Conservation (phyloP, 2,329 filamentous ascomycete genomes). For the Alternaria sp. region DNA sequence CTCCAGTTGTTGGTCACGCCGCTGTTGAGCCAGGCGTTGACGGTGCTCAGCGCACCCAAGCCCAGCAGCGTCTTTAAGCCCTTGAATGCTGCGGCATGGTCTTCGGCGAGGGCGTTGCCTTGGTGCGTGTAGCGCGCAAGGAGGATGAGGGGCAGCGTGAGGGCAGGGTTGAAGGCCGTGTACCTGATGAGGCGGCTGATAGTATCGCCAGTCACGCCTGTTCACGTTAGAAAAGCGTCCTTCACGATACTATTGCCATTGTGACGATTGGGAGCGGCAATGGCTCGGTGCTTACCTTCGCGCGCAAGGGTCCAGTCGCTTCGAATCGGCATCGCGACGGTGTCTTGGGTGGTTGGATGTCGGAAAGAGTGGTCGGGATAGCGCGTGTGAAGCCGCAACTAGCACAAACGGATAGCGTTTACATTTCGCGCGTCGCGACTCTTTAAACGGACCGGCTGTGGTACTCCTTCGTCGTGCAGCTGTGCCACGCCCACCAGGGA, state of each 20-base stretch:
- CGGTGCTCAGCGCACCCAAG: conserved; percentile 57
- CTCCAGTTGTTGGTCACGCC: conserved; percentile 60
- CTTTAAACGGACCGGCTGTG: conserved; percentile 3
- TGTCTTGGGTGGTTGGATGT: neutral
- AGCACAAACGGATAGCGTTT: neutral
- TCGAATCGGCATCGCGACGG: conserved; percentile 42
- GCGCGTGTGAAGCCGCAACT: neutral
- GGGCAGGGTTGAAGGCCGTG: conserved; percentile 68
- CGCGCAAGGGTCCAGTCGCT: conserved; percentile 48
- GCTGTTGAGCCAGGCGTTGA: conserved; percentile 60
- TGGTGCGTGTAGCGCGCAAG: conserved; percentile 68
- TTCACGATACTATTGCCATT: neutral
- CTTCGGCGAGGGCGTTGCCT: conserved; percentile 61
- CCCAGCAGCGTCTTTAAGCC: conserved; percentile 61
- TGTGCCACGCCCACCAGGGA: neutral
- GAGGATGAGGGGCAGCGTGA: conserved; percentile 69
- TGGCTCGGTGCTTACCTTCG: conserved; percentile 40
- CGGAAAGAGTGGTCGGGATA: neutral
- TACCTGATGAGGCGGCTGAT: conserved; percentile 63
- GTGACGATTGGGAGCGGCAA: neutral
- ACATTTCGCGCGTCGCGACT: neutral
- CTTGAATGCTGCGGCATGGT: conserved; percentile 58
- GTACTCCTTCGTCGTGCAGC: neutral
- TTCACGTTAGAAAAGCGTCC: neutral
- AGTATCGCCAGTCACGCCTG: conserved; percentile 60